Base-by-base conservation (phyloP, 768 basidiomycete genomes). In the Postia placenta region DNA sequence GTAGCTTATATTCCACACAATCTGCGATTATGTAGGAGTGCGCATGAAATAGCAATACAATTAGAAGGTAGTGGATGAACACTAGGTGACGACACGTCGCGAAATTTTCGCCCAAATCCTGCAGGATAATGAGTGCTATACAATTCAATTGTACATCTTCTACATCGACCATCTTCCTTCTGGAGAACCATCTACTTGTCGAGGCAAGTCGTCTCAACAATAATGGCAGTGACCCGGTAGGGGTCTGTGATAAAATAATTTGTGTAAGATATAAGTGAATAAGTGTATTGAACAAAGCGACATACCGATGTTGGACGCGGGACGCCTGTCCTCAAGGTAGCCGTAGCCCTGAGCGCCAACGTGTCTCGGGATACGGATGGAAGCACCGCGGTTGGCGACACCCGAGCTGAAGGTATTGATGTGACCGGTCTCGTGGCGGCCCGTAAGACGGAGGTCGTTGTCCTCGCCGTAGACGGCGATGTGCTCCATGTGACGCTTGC, bases 381-480 rank as follows among this genome's bases (percentile, higher is more conserved):
- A 94, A 40, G 95, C 93, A 62, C 93, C 96, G 69, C 95, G 92
- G 76, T 96, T 87, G 59, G 96, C 96, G 55, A 98, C 91, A 69
- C 96, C 96, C 52, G 89, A 87, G 60, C 85, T 87, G 78, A 99
- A 99, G 48, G 67, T 65, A 57, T 83, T 78, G 61, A 98, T 97
- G 72, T 93, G 91, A 49, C 87, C 93, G 44, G 96, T 99, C 79
- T 99, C 96, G 69, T 98, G 95, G 57, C 87, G 85, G 52, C 96
- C 96, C 23, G 94, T 96, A 64, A 99, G 77, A 62, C 96, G 83
- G 53, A 92, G 74, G 48, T 98, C 96, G 70, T 98, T 99, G 78
- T 95, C 92, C 66, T 95, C 92, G 54, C 95, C 95, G 67, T 96
- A 98, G 38, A 96, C 92, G 35, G 91, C 91, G 57, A 96, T 96